Base-by-base conservation (phyloP, 78 protist species). In the Acrasis kona region DNA sequence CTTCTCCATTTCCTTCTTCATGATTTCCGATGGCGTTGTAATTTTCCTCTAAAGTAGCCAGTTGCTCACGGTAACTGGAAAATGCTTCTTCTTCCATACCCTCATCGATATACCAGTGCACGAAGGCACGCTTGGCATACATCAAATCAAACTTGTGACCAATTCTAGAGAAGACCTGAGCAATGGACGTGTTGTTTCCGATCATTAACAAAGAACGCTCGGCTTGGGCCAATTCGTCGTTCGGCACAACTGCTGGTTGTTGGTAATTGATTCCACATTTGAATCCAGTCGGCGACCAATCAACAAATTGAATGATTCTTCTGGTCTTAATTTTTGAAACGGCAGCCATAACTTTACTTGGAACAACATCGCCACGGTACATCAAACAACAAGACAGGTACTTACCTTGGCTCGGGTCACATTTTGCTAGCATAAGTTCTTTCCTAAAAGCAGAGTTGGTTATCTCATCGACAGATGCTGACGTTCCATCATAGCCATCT, bases 141-240 rank as follows among this genome's bases (percentile, higher is more conserved):
- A 81, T 83, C 39, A 83, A 71, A 70, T 83, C 80, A 58, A 77
- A 72, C 74, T 75, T 79, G 37, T 74, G 73, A 80, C 84, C 71
- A 65, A 92, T 79, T 41, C 97, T 73, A 35, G 93, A 61, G 84
- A 86, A 91, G 32, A 91, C 94, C 78, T 94, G 96, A 57, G 95
- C 90, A 74, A 94, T 92, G 66, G 96, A 95, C 12, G 98, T 92
- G 42, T 93, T 79, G 86, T 95, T 95, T 82, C 95, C 72, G 35
- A 90, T 32, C 93, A 91, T 90, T 70, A 84, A 79, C 37, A 92
- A 85, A 10, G 93, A 86, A 58, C 92, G 83, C 42, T 81, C 79
- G 57, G 84, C 92, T 64, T 79, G 76, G 58, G 92, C 91, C 39
- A 91, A 73, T 74, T 92, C 96, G 30, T 91, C 92, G n/a, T 85